Evolutionary conservation across 2,329 filamentous ascomycete species (phyloP).

Genomic region (Penicillium sp.): DNA sequence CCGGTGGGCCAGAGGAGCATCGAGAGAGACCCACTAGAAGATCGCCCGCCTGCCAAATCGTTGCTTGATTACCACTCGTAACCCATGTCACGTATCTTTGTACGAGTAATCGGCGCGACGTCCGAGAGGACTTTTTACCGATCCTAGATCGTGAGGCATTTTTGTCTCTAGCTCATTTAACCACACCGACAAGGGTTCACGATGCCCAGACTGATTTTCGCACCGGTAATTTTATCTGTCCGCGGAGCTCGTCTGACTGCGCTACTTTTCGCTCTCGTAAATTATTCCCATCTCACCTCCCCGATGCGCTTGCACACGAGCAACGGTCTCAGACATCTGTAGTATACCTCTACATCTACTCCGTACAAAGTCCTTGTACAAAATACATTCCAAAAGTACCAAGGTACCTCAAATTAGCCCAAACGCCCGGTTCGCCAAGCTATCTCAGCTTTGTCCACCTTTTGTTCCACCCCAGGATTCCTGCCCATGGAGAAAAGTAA

Average conservation of each 20-base stretch:
- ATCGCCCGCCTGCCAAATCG: constrained; percentile 36
- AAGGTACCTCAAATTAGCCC: constrained; percentile 3
- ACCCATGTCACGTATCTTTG: not conserved
- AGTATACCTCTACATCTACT: not conserved
- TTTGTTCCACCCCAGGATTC: constrained; percentile 20
- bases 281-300: not conserved
- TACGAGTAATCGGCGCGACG: constrained; percentile 4
- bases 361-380: not conserved
- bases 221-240: not conserved
- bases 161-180: constrained; percentile 12
- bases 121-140: constrained; percentile 29
- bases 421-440: constrained; percentile 22
- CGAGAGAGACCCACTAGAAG: constrained; percentile 28
- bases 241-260: constrained; percentile 1
- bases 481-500: constrained; percentile 17
- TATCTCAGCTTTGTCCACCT: constrained; percentile 22
- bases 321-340: no score
- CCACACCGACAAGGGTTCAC: constrained; percentile 13
- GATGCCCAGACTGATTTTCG: not conserved
- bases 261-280: not conserved
- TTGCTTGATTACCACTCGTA: constrained; percentile 14
- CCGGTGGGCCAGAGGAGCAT: constrained; percentile 27
- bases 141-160: constrained; percentile 39
- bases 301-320: no score
- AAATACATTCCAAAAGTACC: not conserved